Evolutionary conservation across 1,139 yeast genomes (phyloP).

Genomic region (Pichia sp.): DNA sequence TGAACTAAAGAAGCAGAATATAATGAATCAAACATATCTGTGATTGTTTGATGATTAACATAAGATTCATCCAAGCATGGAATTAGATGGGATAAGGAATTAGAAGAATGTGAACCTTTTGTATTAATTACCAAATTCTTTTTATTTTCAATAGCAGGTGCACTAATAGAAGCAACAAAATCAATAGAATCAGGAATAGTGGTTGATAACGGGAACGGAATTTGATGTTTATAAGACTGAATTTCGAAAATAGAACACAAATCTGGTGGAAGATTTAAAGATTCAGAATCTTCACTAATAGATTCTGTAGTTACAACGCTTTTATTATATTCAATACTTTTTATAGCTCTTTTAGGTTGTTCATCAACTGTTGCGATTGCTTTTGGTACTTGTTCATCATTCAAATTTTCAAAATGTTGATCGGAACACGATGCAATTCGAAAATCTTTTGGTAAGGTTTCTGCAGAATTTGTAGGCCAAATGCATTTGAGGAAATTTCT

Average conservation of each 20-base stretch:
- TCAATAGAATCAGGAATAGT: slow-evolving; percentile 14
- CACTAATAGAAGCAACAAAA: slow-evolving; percentile 6
- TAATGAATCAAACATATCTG: slow-evolving; percentile 23
- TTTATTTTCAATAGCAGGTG: not conserved
- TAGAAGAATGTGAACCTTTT: not conserved
- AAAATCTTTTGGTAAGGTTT: slow-evolving; percentile 32
- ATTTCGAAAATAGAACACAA: slow-evolving; percentile 25
- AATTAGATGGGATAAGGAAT: not conserved
- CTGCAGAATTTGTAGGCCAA: slow-evolving; percentile 34
- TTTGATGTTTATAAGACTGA: slow-evolving; percentile 19
- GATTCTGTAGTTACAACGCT: too few relatives aligned
- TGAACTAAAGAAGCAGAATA: slow-evolving; percentile 3
- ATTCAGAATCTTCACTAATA: not conserved
- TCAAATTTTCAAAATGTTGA: slow-evolving; percentile 5
- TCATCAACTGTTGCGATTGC: too few relatives aligned
- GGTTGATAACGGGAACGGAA: slow-evolving; percentile 9
- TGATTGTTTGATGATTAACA: slow-evolving; percentile 16
- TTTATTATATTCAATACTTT: too few relatives aligned
- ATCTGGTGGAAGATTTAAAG: slow-evolving; percentile 21
- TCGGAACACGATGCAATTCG: slow-evolving; percentile 23
- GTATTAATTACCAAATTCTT: not conserved
- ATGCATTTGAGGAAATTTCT: slow-evolving; percentile 36
- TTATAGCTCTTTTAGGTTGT: too few relatives aligned
- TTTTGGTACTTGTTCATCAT: not conserved
- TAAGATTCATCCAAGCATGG: slow-evolving; percentile 4